These are phyloP conservation scores for Fusarium continuum DNA, from an alignment of 2,329 filamentous ascomycete genomes.

Conservation along the genomic window DNA sequence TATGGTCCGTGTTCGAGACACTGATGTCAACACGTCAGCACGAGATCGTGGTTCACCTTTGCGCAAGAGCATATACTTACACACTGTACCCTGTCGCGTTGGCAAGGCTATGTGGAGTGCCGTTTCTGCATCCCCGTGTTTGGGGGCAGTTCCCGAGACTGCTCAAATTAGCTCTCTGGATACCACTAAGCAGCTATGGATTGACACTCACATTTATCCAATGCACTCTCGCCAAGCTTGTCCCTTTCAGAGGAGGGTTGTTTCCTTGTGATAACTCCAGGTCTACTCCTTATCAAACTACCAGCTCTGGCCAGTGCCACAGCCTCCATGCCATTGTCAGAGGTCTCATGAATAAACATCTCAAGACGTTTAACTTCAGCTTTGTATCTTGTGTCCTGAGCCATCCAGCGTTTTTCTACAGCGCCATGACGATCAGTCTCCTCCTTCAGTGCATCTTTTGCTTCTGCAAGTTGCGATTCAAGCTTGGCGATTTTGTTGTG, in stretches of 20 bases:
- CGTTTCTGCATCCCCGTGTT: neutral
- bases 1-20: constrained; percentile 33
- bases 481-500: constrained; percentile 47
- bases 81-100: constrained; percentile 24
- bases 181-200: neutral
- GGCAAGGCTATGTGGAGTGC: neutral
- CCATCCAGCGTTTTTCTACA: constrained; percentile 34
- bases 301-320: constrained; percentile 55
- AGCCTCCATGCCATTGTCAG: constrained; percentile 54
- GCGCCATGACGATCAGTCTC: constrained; percentile 50
- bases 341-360: constrained; percentile 49
- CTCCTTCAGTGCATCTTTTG: constrained; percentile 43
- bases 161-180: neutral
- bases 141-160: neutral
- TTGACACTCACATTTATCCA: constrained; percentile 2
- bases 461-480: constrained; percentile 50
- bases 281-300: constrained; percentile 46
- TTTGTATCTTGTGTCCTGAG: constrained; percentile 39
- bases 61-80: constrained; percentile 6
- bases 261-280: neutral
- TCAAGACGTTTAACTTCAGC: constrained; percentile 48
- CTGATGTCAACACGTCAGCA: constrained; percentile 18
- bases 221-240: neutral
- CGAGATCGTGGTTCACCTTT: neutral
- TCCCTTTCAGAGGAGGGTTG: neutral